A percentile compares a stretch with the other conserved stretches of the same genome.
Conservation (phyloP, 371 early-diverging fungal species). For the Globomyces sp. region DNA sequence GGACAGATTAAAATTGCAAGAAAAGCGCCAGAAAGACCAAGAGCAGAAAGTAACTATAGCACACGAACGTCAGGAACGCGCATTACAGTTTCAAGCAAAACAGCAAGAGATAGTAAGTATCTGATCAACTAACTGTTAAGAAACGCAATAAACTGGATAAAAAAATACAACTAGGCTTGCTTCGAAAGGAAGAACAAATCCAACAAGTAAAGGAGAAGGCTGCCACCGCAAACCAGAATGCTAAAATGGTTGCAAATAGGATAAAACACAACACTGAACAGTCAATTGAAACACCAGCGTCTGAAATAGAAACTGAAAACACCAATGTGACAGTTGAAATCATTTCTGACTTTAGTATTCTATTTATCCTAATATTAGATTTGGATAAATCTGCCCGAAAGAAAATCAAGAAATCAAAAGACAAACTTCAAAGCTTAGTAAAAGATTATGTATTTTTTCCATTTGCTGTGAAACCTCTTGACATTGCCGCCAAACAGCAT, state of each 20-base stretch:
- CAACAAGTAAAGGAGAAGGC: conserved; percentile 4
- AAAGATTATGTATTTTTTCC: too few species aligned
- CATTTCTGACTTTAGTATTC: too few species aligned
- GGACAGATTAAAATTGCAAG: not conserved
- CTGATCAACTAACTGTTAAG: not conserved
- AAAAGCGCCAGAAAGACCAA: conserved; percentile 1
- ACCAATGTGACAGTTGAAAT: too few species aligned
- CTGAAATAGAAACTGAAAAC: too few species aligned
- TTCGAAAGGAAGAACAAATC: conserved; percentile 1
- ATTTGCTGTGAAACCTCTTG: too few species aligned
- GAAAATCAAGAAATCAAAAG: too few species aligned
- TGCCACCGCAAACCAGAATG: conserved; percentile 7
- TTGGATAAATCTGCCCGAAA: too few species aligned
- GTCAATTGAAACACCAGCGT: too few species aligned
- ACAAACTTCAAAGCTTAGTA: too few species aligned
- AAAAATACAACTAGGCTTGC: not conserved
- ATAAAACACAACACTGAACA: not conserved
- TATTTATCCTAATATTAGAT: too few species aligned
- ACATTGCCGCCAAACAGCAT: too few species aligned
- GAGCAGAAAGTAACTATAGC: not conserved
- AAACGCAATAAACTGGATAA: not conserved
- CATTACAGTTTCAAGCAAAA: not conserved
- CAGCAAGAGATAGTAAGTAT: not conserved
- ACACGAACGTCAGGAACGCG: not conserved
- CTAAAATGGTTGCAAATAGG: conserved; percentile 1